A percentile compares a stretch with the other conserved stretches of the same genome.
Evolutionary conservation across 2,329 filamentous ascomycete species (phyloP).

Genomic region (Fusarium sp.): DNA sequence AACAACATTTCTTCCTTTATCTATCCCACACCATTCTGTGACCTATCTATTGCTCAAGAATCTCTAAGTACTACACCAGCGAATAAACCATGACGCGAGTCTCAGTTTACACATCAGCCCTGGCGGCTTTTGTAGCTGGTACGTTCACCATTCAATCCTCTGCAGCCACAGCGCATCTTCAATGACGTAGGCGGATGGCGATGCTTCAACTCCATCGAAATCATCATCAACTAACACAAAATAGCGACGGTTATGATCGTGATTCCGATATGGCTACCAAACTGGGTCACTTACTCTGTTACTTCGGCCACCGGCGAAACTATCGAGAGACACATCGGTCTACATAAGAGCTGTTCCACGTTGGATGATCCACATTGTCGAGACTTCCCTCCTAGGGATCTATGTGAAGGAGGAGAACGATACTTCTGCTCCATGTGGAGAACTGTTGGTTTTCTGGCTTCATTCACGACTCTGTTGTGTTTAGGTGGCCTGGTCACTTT

Average conservation of each 20-base stretch:
- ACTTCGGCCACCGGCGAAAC: conserved; percentile 59
- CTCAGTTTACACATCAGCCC: conserved; percentile 56
- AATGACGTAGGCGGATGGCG: conserved; percentile 41
- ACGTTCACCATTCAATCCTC: conserved; percentile 41
- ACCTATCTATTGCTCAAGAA: neutral
- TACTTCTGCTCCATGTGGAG: conserved; percentile 95
- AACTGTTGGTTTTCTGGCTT: conserved; percentile 87
- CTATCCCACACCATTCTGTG: conserved; percentile 7
- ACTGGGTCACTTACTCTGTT: conserved; percentile 76
- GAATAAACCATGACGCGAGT: conserved; percentile 55
- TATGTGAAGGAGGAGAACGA: conserved; percentile 61
- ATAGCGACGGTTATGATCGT: conserved; percentile 78
- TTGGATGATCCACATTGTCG: conserved; percentile 71
- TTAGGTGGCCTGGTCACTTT: conserved; percentile 84
- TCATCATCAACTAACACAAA: conserved; percentile 47
- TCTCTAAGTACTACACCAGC: neutral
- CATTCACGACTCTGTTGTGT: conserved; percentile 83
- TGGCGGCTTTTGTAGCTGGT: conserved; percentile 58
- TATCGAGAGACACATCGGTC: conserved; percentile 73
- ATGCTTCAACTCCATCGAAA: neutral
- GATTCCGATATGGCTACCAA: conserved; percentile 73
- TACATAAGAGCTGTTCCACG: conserved; percentile 83
- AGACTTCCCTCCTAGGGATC: conserved; percentile 48
- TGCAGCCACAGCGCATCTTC: conserved; percentile 18
- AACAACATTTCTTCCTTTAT: conserved; percentile 38